Evolutionary conservation across 2,329 filamentous ascomycete species (phyloP).

Genomic region (Ascocoryne sarcoides): DNA sequence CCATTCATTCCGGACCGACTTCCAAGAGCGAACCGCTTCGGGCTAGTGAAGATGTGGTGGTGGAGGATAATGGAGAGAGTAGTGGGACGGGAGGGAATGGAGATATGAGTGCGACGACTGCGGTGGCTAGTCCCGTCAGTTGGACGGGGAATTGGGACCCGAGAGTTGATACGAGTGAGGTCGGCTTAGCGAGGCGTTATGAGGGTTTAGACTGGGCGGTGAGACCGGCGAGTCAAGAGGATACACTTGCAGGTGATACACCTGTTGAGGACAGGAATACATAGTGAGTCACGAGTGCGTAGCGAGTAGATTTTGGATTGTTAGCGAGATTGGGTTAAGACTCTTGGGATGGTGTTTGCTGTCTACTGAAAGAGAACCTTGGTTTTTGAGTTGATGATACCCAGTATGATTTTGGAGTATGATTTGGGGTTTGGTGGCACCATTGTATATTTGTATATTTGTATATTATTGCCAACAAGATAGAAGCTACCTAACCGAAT

Average conservation of each 20-base stretch:
- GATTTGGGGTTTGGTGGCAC: no score
- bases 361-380: no score
- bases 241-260: background rate
- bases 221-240: background rate
- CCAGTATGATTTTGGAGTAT: no score
- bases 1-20: background rate
- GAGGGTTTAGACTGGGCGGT: background rate
- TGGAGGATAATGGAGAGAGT: background rate
- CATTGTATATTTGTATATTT: no score
- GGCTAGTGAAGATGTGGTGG: conserved; percentile 2
- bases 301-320: no score
- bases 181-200: background rate
- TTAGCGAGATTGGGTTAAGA: no score
- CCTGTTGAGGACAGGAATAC: background rate
- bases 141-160: no score
- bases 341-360: no score
- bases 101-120: conserved; percentile 2
- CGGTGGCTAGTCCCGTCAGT: background rate
- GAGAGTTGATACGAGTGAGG: background rate
- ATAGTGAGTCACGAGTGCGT: no score
- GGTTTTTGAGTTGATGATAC: no score
- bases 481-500: no score
- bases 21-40: background rate
- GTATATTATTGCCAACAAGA: no score
- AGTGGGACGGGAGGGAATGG: background rate